Percentiles rank a stretch among this genome's conserved stretches.
Conservation (phyloP, 129 eudicot species). For the Logfia minima region DNA sequence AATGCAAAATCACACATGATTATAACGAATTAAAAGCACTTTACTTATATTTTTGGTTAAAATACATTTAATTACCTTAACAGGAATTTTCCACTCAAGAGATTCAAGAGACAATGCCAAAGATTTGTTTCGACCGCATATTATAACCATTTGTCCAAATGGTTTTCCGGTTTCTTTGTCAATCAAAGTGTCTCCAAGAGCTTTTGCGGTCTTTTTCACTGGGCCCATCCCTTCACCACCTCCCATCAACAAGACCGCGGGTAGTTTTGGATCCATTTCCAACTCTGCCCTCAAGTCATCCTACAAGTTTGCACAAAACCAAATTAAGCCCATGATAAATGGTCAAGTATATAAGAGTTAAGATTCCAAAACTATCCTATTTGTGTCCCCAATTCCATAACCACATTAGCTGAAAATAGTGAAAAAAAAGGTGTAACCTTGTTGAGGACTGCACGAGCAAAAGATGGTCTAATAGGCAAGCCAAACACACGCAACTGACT, state of each 20-base stretch:
- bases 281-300: slow-evolving; percentile 75
- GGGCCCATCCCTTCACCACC: slow-evolving; percentile 99
- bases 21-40: not conserved
- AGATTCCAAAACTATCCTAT: not conserved
- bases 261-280: slow-evolving; percentile 64
- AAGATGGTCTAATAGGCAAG: slow-evolving; percentile 89
- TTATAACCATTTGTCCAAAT: slow-evolving; percentile 72
- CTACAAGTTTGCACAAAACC: slow-evolving; percentile 28
- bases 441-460: slow-evolving; percentile 69
- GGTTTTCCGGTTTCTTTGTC: slow-evolving; percentile 55
- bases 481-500: slow-evolving; percentile 81
- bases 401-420: too few species aligned
- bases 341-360: too few species aligned
- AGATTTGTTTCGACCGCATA: slow-evolving; percentile 79
- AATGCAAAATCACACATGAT: not conserved
- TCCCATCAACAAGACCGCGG: slow-evolving; percentile 95
- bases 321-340: slow-evolving; percentile 20
- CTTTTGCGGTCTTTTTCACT: slow-evolving; percentile 83
- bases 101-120: slow-evolving; percentile 63
- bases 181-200: slow-evolving; percentile 68
- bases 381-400: too few species aligned
- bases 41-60: not conserved
- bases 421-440: slow-evolving; percentile 46
- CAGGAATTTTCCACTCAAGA: slow-evolving; percentile 81
- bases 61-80: slow-evolving; percentile 51